phyloP scores from a whole-genome alignment of 768 basidiomycete genomes.

The Lactifluus subvellereus region DNA sequence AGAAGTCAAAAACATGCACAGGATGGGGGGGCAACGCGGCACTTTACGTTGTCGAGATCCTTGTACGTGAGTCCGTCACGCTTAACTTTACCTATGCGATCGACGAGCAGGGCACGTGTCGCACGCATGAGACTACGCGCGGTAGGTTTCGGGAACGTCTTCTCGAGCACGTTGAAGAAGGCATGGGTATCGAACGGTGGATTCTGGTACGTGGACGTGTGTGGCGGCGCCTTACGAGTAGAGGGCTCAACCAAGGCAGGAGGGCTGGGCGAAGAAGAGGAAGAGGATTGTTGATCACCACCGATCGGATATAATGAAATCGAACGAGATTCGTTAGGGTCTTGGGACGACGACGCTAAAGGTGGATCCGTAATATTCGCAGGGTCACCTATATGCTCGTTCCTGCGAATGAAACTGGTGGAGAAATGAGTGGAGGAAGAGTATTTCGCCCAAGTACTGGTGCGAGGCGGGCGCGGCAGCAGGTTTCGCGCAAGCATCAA shows the following conservation, averaged over 20 bases:
- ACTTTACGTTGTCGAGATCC: slow-evolving; percentile 75
- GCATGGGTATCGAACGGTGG: slow-evolving; percentile 83
- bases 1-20: slow-evolving; percentile 1
- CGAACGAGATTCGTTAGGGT: slow-evolving; percentile 9
- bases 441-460: slow-evolving; percentile 4
- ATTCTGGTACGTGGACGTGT: slow-evolving; percentile 42
- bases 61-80: slow-evolving; percentile 67
- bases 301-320: slow-evolving; percentile 6
- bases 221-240: neutral
- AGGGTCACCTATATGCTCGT: neutral
- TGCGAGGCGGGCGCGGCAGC: neutral
- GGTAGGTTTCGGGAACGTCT: slow-evolving; percentile 65
- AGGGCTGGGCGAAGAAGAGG: slow-evolving; percentile 5
- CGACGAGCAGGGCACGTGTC: slow-evolving; percentile 71
- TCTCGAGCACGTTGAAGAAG: slow-evolving; percentile 67
- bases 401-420: neutral
- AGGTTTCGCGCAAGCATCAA: slow-evolving; percentile 10
- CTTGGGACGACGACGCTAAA: neutral
- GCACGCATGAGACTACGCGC: slow-evolving; percentile 81
- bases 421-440: slow-evolving; percentile 2
- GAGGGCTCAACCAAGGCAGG: slow-evolving; percentile 10
- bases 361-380: neutral
- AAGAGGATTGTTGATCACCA: neutral
- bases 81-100: slow-evolving; percentile 64
- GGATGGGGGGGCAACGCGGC: neutral